These are phyloP conservation scores for Mycosphaerelloides madeirae DNA, from an alignment of 2,329 filamentous ascomycete species.

Conservation along the genomic window DNA sequence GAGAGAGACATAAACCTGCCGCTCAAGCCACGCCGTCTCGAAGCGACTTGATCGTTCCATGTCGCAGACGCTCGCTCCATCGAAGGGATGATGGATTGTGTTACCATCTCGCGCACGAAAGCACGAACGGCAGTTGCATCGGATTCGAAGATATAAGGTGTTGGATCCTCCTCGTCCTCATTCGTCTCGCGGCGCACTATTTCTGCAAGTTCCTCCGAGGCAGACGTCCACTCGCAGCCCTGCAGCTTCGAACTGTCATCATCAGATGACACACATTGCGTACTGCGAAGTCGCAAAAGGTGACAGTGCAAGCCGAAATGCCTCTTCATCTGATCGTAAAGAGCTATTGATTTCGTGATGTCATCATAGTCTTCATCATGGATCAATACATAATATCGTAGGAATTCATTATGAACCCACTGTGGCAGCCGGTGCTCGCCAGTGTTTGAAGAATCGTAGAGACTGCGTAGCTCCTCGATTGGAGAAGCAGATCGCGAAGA, in stretches of 20 bases:
- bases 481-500: constrained; percentile 80
- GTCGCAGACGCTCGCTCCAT: constrained; percentile 90
- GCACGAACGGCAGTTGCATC: constrained; percentile 82
- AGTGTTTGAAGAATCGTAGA: constrained; percentile 80
- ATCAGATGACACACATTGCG: constrained; percentile 80
- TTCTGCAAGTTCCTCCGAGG: constrained; percentile 74
- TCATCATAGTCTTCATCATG: constrained; percentile 96
- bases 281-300: constrained; percentile 76
- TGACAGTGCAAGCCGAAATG: constrained; percentile 95
- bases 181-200: constrained; percentile 51
- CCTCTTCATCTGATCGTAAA: constrained; percentile 99
- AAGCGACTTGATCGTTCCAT: constrained; percentile 98
- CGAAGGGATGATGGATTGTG: constrained; percentile 86
- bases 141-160: constrained; percentile 82
- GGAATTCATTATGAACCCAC: constrained; percentile 87
- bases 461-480: constrained; percentile 76
- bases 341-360: constrained; percentile 77
- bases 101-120: constrained; percentile 91
- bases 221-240: constrained; percentile 81
- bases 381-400: constrained; percentile 92
- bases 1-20: constrained; percentile 94
- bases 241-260: constrained; percentile 83
- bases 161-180: constrained; percentile 66
- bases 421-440: constrained; percentile 68
- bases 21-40: constrained; percentile 77